Evolutionary conservation across 768 basidiomycete species (phyloP), one percentile per base, ranked within the genome.

Genomic region (Candolleomyces eurysporus): DNA sequence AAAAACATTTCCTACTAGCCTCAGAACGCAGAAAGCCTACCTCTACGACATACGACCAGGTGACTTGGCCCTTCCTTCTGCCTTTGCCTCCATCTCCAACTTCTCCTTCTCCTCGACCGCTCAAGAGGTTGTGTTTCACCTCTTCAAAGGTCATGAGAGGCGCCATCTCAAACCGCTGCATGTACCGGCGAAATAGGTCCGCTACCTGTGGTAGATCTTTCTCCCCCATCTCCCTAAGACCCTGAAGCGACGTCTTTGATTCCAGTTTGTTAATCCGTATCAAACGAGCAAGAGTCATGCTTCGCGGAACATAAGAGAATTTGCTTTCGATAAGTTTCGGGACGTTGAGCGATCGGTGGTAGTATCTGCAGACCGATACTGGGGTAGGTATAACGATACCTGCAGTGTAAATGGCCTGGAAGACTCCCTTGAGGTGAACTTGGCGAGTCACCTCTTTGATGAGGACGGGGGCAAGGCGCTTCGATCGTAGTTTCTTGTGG

Each of bases 361-460:
- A 90, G 72, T 98, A 98, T 67, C 94, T 94, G 73, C 92, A 95
- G 11, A 89, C 88, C 4, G 93, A 85, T 19, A 98, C 85, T 0
- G 97, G 97, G 0, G 97, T 98, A 9, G 97, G 97, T 11, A 99
- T 79, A 48, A 97, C 87, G 26, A 94, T 86, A 2, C 97, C 97
- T 17, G 87, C 96, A 0, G 97, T 99, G 73, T 98, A 98, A 55
- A 99, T 91, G 8, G 97, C 97, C 73, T 99, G 97, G 79, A 97
- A 98, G 57, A 97, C 81, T 36, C 92, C 92, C 64, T 86, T 83
- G 42, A 98, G 81, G 72, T 98, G 86, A 57, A 92, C 91, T 70
- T 93, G 92, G 21, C 97, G 83, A 0, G 97, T 98, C 26, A 98
- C 90, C 70, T 99, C 97, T 72, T 97, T 97, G 77, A 99, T 98